Evolutionary conservation across 2,329 filamentous ascomycete genomes (phyloP), one percentile per base, ranked within the genome.

Genomic region (Colletotrichum falcatum): DNA sequence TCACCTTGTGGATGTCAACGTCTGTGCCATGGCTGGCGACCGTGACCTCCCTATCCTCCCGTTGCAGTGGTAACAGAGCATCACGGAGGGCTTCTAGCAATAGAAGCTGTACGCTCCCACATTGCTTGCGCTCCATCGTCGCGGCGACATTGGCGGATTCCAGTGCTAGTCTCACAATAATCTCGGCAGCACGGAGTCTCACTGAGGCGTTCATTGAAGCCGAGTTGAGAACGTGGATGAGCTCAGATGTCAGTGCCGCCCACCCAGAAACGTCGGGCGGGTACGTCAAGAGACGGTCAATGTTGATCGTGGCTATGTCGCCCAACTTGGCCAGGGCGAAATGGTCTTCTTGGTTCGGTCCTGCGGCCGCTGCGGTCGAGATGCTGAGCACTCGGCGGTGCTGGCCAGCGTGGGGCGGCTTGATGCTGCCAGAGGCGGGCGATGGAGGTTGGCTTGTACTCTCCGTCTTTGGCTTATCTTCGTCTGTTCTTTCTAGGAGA

Each of bases 1-100:
- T 86, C 63, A 92, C 89, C 73, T 91, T 91, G 78, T 97, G 94
- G 20, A 97, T 92, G 65, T 96, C 92, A 23, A 94, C 83, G 74
- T 96, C 92, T 0, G 89, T 90, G 0, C 89, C 82, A 64, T 90
- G 88, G 14, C 85, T 87, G 2, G 88, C 83, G 0, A 91, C 87
- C 2, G 88, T 88, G 1, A 82, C 81, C 12, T 86, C 82, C 2
- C 87, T 83, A 37, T 87, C 83, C 12, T 83, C 81, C 30, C 82
- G 81, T 72, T 91, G 87, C 0, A 95, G 79, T 4, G 88, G 85
- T 0, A 82, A 74, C 39, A 94, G 83, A 20, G 91, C 89, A 72
- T 84, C 86, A 66, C 87, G 88, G 56, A 94, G 84, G 20, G 92
- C 89, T 65, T 88, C 83, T 3, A 97, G 83, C 16, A 95, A 86